phyloP scores from a whole-genome alignment of 2,329 filamentous ascomycete genomes.

The Drechslerella dactyloides region DNA sequence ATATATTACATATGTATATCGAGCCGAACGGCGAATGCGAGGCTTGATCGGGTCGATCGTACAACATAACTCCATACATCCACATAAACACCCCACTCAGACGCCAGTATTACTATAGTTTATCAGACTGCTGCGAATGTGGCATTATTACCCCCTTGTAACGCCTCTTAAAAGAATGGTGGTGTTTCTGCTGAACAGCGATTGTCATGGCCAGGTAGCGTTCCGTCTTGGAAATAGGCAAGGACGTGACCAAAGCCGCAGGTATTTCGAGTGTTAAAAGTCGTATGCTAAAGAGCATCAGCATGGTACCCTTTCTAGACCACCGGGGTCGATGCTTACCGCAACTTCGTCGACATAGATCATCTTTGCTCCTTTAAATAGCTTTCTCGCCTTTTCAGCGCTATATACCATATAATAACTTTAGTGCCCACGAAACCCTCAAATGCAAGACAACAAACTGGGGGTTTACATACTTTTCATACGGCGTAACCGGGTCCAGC shows the following conservation, averaged over 20 bases:
- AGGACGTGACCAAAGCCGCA: slow-evolving; percentile 27
- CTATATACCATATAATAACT: slow-evolving; percentile 2
- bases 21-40: too few species aligned
- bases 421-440: too few species aligned
- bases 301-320: neutral
- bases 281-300: slow-evolving; percentile 18
- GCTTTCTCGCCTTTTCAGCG: slow-evolving; percentile 24
- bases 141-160: too few species aligned
- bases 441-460: too few species aligned
- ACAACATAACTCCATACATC: too few species aligned
- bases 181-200: slow-evolving; percentile 18
- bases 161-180: slow-evolving; percentile 31
- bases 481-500: slow-evolving; percentile 40
- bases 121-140: too few species aligned
- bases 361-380: slow-evolving; percentile 43
- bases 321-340: slow-evolving; percentile 27
- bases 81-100: too few species aligned
- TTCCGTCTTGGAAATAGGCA: slow-evolving; percentile 40
- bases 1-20: too few species aligned
- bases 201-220: slow-evolving; percentile 14
- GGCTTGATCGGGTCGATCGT: too few species aligned
- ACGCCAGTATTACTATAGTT: too few species aligned
- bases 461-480: slow-evolving; percentile 42
- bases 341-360: slow-evolving; percentile 39
- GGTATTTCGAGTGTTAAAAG: slow-evolving; percentile 21